Evolutionary conservation across 306 rosid genomes (phyloP), one percentile per base, ranked within the genome.

Genomic region (Sechiopsis laciniata): DNA sequence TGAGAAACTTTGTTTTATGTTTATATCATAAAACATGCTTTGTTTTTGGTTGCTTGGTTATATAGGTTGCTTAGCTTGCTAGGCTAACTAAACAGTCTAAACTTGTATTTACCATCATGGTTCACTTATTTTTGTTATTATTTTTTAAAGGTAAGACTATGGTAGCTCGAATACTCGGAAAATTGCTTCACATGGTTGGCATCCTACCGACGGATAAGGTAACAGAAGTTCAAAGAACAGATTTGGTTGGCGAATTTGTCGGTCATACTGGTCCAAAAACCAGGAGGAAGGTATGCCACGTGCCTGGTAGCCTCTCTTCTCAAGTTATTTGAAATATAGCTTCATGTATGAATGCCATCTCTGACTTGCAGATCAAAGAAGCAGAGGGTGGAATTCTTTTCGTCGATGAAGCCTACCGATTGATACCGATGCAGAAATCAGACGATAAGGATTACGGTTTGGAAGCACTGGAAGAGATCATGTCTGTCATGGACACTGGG

Each of bases 211-310:
- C 92, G 1, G 88, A 95, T 76, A 88, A 77, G 79, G 99, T 95
- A 77, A 95, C 96, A 35, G 99, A 95, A 81, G 99, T 95, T 37
- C 99, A 91, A 74, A 82, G 99, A 10, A 95, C 99, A 3, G 99
- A 95, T 80, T 88, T 95, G 84, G 99, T 95, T 55, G 99, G 99
- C 20, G 99, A 95, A 76, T 95, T 95, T 79, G 97, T 95, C 40
- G 99, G 99, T n/a, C n/a, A n/a, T n/a, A n/a, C n/a, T n/a, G n/a
- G n/a, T n/a, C n/a, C n/a, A n/a, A n/a, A n/a, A n/a, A n/a, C n/a
- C n/a, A n/a, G n/a, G n/a, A n/a, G n/a, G n/a, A n/a, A n/a, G n/a
- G n/a, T n/a, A n/a, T n/a, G n/a, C n/a, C n/a, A n/a, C n/a, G n/a
- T n/a, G n/a, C n/a, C n/a, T n/a, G n/a, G n/a, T n/a, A n/a, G n/a